Evolutionary conservation across 2,329 filamentous ascomycete genomes (phyloP), one percentile per base, ranked within the genome.

Genomic region (Colletotrichum higginsianum): DNA sequence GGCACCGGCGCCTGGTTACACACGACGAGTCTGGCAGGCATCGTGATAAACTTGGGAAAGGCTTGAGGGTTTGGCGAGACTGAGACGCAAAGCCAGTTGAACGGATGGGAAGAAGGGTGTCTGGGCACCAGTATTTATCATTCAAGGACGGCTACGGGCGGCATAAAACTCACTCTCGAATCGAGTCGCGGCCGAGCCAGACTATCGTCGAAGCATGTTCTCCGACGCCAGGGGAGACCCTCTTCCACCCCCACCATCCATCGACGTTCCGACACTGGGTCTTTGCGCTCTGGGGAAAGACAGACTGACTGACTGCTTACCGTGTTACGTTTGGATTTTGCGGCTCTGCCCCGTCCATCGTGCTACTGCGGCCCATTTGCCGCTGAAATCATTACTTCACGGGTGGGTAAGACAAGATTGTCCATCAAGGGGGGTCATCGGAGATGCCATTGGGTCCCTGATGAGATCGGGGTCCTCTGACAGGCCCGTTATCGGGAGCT

Each of bases 141-240:
- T 30, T 62, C 49, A 9, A n/a, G 21, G 40, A 68, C 69, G 69
- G 69, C 65, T 72, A 72, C 12, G 69, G 69, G 21, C 69, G 69
- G 69, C 69, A 63, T 63, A 68, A 68, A 9, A 63, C 52, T 35
- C 30, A 11, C 30, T 35, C 30, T 35, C 30, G 8, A 9, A 9
- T 35, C 38, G 44, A 47, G 44, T 71, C 63, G 50, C 16, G 56
- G 35, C 64, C 18, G 50, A 52, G 47, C 55, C 44, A 38, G 49
- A 50, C 46, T 15, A 72, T 72, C 69, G 68, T 72, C 38, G 53
- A 68, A 21, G 46, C 21, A 46, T 52, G 21, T 60, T 9, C 64
- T 47, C 69, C 38, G 58, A 60, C 30, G 40, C 57, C 38, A 53
- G 46, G 21, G 46, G 55, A 35, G 30, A 26, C 30, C 30, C 30